phyloP scores from a whole-genome alignment of 345 rosid genomes.

The Leavenworthia alabamica region DNA sequence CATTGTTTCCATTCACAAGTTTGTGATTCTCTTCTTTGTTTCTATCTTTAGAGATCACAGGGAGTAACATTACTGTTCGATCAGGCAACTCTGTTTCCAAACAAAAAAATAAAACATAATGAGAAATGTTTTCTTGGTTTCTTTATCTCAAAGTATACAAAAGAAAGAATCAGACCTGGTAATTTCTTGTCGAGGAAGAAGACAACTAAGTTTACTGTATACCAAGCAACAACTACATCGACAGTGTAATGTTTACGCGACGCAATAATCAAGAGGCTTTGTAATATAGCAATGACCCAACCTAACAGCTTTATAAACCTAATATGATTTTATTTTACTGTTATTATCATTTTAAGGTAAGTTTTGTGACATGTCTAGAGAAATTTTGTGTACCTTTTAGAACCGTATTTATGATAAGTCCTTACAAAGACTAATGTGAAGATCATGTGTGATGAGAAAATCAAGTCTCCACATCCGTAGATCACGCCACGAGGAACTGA shows the following conservation, averaged over 20 bases:
- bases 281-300: constrained; percentile 74
- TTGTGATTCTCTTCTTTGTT: constrained; percentile 83
- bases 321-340: neutral
- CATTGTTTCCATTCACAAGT: constrained; percentile 72
- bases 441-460: constrained; percentile 98
- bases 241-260: constrained; percentile 98
- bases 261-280: constrained; percentile 82
- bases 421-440: constrained; percentile 85
- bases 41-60: constrained; percentile 63
- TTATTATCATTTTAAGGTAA: neutral
- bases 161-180: constrained; percentile 51
- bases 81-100: constrained; percentile 73
- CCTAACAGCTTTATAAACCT: constrained; percentile 81
- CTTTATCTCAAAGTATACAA: neutral
- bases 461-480: constrained; percentile 96
- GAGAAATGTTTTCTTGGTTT: neutral
- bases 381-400: constrained; percentile 53
- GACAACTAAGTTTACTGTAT: constrained; percentile 88
- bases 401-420: constrained; percentile 89
- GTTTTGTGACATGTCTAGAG: neutral
- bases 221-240: constrained; percentile 96
- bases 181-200: constrained; percentile 89
- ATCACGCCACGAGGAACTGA: constrained; percentile 89
- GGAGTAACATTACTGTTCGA: constrained; percentile 56
- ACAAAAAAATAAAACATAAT: constrained; percentile 10